These are phyloP conservation scores for Pestalotiopsis sp. DNA, from an alignment of 2,329 filamentous ascomycete species.

Conservation along the genomic window DNA sequence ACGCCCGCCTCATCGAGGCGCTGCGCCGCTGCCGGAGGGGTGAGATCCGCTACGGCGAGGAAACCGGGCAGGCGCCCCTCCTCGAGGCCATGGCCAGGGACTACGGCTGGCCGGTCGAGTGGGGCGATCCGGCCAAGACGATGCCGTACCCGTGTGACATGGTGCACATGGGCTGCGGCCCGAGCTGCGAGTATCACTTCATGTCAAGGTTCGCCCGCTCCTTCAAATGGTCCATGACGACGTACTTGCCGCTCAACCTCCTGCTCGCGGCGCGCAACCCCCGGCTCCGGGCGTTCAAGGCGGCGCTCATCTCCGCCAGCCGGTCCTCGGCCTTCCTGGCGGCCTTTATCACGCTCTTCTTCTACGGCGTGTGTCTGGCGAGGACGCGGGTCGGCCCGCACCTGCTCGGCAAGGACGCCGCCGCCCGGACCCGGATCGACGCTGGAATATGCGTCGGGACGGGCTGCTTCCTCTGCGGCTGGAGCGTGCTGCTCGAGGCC, in stretches of 20 bases:
- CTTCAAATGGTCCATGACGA: conserved; percentile 75
- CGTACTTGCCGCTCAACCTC: conserved; percentile 77
- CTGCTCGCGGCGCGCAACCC: conserved; percentile 61
- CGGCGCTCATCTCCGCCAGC: conserved; percentile 61
- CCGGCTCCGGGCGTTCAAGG: conserved; percentile 43
- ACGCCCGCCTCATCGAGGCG: conserved; percentile 73
- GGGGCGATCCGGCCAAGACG: conserved; percentile 72
- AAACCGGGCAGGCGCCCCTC: conserved; percentile 70
- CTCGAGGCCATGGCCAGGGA: conserved; percentile 75
- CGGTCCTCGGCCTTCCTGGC: conserved; percentile 80
- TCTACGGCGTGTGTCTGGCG: conserved; percentile 81
- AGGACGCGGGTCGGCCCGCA: conserved; percentile 74
- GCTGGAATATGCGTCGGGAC: conserved; percentile 69
- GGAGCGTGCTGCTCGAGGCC: conserved; percentile 78
- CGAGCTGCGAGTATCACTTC: conserved; percentile 76
- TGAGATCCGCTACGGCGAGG: conserved; percentile 71
- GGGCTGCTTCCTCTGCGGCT: conserved; percentile 78
- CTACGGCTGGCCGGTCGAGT: conserved; percentile 67
- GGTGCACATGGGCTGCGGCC: conserved; percentile 78
- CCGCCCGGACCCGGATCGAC: conserved; percentile 56
- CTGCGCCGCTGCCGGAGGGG: conserved; percentile 68
- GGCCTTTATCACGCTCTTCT: conserved; percentile 77
- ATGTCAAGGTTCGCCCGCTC: conserved; percentile 67
- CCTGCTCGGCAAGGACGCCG: conserved; percentile 58
- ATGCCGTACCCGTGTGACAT: conserved; percentile 81